Evolutionary conservation across 768 basidiomycete genomes (phyloP).

Genomic region (Suillus brevipes): DNA sequence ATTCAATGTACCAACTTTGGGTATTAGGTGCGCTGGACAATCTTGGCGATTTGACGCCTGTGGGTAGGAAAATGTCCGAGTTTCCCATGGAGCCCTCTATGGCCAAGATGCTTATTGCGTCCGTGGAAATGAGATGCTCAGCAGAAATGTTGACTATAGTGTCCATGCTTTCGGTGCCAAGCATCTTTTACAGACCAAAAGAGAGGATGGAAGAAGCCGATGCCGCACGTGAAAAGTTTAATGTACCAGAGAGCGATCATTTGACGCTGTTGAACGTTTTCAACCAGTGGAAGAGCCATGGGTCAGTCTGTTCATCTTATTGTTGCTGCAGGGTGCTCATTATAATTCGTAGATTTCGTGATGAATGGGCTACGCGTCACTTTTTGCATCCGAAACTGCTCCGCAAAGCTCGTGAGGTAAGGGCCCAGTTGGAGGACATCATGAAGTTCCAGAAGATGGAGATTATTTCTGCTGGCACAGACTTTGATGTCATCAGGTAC

Average conservation of each 20-base stretch:
- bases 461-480: constrained; percentile 85
- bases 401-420: constrained; percentile 92
- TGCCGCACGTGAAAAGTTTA: constrained; percentile 96
- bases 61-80: constrained; percentile 96
- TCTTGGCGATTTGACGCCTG: constrained; percentile 90
- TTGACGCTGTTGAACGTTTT: constrained; percentile 94
- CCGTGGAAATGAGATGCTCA: constrained; percentile 91
- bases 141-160: constrained; percentile 98
- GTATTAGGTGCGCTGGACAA: constrained; percentile 97
- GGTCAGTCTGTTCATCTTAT: constrained; percentile 48
- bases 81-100: constrained; percentile 99
- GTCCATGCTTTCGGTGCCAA: constrained; percentile 97
- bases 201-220: constrained; percentile 98
- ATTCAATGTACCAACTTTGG: constrained; percentile 99
- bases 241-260: constrained; percentile 98
- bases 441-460: constrained; percentile 99
- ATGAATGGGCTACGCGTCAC: constrained; percentile 93
- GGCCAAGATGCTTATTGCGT: constrained; percentile 94
- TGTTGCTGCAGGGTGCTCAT: neutral
- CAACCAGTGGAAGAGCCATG: constrained; percentile 96
- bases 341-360: constrained; percentile 63
- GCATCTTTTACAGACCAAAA: constrained; percentile 96
- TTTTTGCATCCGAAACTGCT: constrained; percentile 96
- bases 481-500: constrained; percentile 86
- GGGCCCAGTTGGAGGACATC: constrained; percentile 95